phyloP scores from a whole-genome alignment of 352 stramenopile species.

The Globisporangium mamillatum region DNA sequence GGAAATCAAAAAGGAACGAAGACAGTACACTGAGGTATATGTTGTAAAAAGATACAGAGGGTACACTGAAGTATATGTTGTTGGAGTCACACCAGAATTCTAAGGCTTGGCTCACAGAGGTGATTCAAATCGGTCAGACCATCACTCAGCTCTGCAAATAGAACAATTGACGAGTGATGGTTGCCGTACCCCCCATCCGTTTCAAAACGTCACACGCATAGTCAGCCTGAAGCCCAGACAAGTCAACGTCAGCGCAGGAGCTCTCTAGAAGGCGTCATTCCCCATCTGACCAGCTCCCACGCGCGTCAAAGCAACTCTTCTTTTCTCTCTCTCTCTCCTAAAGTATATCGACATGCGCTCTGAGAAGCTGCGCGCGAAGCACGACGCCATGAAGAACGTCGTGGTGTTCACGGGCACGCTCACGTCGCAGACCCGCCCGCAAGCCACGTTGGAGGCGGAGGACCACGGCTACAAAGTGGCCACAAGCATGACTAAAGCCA shows the following conservation, averaged over 20 bases:
- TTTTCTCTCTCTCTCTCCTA: not conserved
- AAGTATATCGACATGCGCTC: not conserved
- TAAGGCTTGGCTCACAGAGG: too few species aligned
- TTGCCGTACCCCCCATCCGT: not conserved
- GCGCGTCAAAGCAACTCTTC: not conserved
- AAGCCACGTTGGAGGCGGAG: constrained; percentile 32
- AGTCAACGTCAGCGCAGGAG: not conserved
- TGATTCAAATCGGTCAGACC: not conserved
- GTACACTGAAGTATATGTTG: too few species aligned
- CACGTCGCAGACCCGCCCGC: constrained; percentile 38
- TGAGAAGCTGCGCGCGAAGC: not conserved
- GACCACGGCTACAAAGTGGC: constrained; percentile 35
- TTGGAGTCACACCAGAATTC: too few species aligned
- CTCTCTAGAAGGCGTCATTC: not conserved
- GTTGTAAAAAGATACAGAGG: not conserved
- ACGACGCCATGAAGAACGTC: constrained; percentile 11
- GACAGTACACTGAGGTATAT: not conserved
- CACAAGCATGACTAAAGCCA: constrained; percentile 31
- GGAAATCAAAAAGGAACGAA: not conserved
- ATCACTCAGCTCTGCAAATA: not conserved
- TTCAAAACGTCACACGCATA: not conserved
- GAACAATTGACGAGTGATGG: not conserved
- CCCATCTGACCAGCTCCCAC: not conserved
- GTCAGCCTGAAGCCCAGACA: too few species aligned
- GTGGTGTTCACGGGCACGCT: constrained; percentile 62